Conservation (phyloP, 345 rosid species). For the Ceriops tagal region DNA sequence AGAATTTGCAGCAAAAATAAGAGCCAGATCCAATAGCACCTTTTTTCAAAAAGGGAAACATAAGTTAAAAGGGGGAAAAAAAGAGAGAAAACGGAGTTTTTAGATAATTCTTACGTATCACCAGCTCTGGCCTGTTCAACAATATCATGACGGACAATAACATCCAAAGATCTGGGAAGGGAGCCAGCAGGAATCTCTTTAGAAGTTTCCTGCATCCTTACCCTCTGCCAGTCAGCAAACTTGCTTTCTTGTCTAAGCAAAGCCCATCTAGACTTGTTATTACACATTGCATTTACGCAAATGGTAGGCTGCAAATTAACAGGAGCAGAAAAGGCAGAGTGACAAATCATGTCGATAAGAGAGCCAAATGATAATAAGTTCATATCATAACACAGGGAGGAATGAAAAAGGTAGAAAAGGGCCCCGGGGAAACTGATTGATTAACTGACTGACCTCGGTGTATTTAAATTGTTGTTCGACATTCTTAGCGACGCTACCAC, state of each 20-base stretch:
- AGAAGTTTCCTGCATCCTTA: slow-evolving; percentile 96
- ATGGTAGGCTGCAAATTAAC: slow-evolving; percentile 64
- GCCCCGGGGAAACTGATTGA: background rate
- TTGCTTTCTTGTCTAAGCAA: slow-evolving; percentile 92
- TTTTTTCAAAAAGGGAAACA: background rate
- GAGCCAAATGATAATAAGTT: background rate
- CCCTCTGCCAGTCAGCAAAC: slow-evolving; percentile 99
- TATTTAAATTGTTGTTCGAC: slow-evolving; percentile 96
- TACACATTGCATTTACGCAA: slow-evolving; percentile 64
- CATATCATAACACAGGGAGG: background rate
- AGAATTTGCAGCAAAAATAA: background rate
- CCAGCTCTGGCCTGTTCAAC: slow-evolving; percentile 99
- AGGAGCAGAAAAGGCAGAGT: background rate
- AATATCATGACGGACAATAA: slow-evolving; percentile 90
- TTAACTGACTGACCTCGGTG: slow-evolving; percentile 56
- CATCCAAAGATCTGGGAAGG: slow-evolving; percentile 89
- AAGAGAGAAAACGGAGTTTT: too few species aligned
- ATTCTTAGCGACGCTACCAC: slow-evolving; percentile 66
- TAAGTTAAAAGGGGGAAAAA: background rate
- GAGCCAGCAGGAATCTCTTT: slow-evolving; percentile 98
- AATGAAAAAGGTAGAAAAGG: background rate
- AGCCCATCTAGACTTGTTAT: slow-evolving; percentile 70
- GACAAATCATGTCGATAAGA: too few species aligned
- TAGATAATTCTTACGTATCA: slow-evolving; percentile 58
- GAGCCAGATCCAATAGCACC: background rate